phyloP scores from a whole-genome alignment of 192 early-diverging fungal genomes.

The Mortierella alpina region DNA sequence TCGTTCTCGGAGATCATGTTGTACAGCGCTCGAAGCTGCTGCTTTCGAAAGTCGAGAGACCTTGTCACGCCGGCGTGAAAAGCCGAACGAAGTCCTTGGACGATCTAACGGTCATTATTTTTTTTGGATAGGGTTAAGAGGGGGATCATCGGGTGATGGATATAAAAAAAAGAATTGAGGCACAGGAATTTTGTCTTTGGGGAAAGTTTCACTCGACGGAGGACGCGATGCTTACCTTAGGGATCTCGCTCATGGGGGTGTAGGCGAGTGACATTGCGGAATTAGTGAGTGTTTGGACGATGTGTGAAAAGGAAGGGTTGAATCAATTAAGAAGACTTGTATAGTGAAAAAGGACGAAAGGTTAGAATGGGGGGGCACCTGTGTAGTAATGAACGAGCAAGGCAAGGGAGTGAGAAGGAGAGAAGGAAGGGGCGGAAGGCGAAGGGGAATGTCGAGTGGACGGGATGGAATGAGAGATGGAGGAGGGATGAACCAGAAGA shows the following conservation, averaged over 20 bases:
- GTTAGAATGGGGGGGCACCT: constrained; percentile 6
- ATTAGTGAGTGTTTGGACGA: not conserved
- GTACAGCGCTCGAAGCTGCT: constrained; percentile 75
- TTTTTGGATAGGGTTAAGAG: not conserved
- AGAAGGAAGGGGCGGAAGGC: not conserved
- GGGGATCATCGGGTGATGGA: not conserved
- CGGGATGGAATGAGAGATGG: constrained; percentile 1
- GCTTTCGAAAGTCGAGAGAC: constrained; percentile 62
- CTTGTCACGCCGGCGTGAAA: constrained; percentile 56
- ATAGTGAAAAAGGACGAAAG: not conserved
- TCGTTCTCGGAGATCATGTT: constrained; percentile 73
- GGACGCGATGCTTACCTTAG: constrained; percentile 23
- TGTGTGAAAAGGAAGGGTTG: not conserved
- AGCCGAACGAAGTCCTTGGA: constrained; percentile 49
- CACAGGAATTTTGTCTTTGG: no score
- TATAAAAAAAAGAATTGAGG: not conserved
- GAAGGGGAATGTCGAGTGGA: not conserved
- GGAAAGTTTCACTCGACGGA: not conserved
- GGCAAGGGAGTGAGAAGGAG: not conserved
- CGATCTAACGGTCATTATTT: constrained; percentile 31
- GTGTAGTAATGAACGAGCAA: constrained; percentile 32
- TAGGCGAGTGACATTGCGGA: constrained; percentile 29
- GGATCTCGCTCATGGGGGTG: constrained; percentile 41
- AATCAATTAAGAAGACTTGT: not conserved
- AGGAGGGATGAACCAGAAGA: not conserved